These are phyloP conservation scores for Atractiella rhizophila DNA, from an alignment of 768 basidiomycete species.

Conservation along the genomic window DNA sequence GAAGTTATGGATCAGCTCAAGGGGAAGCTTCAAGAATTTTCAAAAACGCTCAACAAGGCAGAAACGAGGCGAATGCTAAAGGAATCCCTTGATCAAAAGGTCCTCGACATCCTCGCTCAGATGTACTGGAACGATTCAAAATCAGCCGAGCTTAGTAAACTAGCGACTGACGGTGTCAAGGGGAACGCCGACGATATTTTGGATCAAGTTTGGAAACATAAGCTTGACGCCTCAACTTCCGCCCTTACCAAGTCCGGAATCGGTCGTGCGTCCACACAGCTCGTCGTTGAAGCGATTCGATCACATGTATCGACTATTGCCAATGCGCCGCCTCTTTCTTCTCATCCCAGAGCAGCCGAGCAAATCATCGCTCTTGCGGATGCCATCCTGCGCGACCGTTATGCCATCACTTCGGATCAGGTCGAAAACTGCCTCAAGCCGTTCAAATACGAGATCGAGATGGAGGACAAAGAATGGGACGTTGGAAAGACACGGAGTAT, in stretches of 20 bases:
- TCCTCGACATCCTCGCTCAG: constrained; percentile 90
- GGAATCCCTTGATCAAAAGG: constrained; percentile 75
- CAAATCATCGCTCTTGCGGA: constrained; percentile 79
- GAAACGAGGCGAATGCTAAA: constrained; percentile 71
- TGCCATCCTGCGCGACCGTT: constrained; percentile 69
- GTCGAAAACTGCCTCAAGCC: constrained; percentile 99
- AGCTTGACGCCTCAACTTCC: constrained; percentile 77
- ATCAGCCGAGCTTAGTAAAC: constrained; percentile 38
- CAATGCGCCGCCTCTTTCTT: constrained; percentile 63
- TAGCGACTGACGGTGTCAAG: constrained; percentile 25
- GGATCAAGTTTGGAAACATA: constrained; percentile 84
- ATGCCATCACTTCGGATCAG: constrained; percentile 85
- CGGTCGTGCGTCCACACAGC: constrained; percentile 72
- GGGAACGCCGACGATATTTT: constrained; percentile 29
- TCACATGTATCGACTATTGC: constrained; percentile 47
- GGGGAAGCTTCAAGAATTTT: constrained; percentile 56
- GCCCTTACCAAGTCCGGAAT: constrained; percentile 87
- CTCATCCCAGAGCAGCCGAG: constrained; percentile 68
- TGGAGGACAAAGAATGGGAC: constrained; percentile 73
- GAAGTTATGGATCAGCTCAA: constrained; percentile 89
- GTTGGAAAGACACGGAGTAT: constrained; percentile 47
- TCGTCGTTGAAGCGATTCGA: constrained; percentile 81
- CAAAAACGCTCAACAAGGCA: constrained; percentile 62
- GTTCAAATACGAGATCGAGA: constrained; percentile 88
- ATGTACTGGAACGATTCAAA: constrained; percentile 87